Percentiles rank a stretch among this genome's conserved stretches.
These are phyloP conservation scores for Arthroderma uncinatum DNA, from an alignment of 2,329 filamentous ascomycete genomes.

Conservation along the genomic window DNA sequence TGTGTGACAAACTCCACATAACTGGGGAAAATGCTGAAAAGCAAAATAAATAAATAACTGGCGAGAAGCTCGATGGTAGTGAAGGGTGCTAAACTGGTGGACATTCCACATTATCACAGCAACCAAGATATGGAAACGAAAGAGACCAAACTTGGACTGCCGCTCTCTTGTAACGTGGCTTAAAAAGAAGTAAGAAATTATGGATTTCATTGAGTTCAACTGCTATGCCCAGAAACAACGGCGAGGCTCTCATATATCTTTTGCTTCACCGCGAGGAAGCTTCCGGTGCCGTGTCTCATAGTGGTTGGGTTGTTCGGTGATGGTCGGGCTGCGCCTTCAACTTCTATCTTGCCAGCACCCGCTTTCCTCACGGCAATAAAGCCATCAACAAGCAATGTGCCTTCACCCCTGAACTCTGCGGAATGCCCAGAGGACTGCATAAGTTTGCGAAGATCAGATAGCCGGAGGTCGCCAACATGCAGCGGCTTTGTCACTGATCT, in stretches of 20 bases:
- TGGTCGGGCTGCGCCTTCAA: conserved; percentile 61
- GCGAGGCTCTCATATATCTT: conserved; percentile 92
- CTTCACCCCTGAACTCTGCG: conserved; percentile 88
- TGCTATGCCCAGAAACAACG: conserved; percentile 59
- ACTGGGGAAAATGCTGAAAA: neutral
- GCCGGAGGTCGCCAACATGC: conserved; percentile 82
- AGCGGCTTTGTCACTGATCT: conserved; percentile 73
- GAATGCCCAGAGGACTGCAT: conserved; percentile 74
- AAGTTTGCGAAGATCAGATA: conserved; percentile 75
- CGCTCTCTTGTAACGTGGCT: neutral
- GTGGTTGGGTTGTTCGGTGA: conserved; percentile 33
- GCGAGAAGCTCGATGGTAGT: neutral
- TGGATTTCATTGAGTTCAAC: neutral
- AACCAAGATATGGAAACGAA: neutral
- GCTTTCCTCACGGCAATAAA: conserved; percentile 82
- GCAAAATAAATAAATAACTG: neutral
- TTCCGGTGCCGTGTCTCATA: conserved; percentile 45
- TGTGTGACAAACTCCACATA: conserved; percentile 2
- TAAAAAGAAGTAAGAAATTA: neutral
- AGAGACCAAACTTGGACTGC: neutral
- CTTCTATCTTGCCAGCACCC: conserved; percentile 72
- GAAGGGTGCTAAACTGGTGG: neutral
- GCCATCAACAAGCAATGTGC: conserved; percentile 79
- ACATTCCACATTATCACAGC: neutral
- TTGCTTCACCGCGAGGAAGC: conserved; percentile 76